Evolutionary conservation across 495 filamentous ascomycete species (phyloP).

Genomic region (Aspergillus egyptiacus): DNA sequence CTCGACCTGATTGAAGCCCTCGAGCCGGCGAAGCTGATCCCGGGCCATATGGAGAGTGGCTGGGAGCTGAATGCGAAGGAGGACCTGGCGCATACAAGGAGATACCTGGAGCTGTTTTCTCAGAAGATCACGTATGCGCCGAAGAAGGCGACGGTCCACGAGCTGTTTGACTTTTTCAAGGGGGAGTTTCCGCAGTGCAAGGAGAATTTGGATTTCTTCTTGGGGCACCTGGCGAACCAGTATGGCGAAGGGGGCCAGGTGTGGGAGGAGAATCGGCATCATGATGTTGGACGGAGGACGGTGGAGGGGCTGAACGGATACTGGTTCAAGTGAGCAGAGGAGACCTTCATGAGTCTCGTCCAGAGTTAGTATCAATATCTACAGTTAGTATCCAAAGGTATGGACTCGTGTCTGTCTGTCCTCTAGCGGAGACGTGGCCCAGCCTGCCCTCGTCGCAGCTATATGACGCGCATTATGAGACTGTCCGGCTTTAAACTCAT

Average conservation of each 20-base stretch:
- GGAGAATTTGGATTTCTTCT: constrained; percentile 21
- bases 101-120: constrained; percentile 19
- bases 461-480: too few species aligned
- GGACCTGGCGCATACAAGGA: constrained; percentile 22
- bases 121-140: constrained; percentile 22
- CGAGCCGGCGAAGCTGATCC: constrained; percentile 19
- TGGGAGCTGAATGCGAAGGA: constrained; percentile 24
- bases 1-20: constrained; percentile 21
- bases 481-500: too few species aligned
- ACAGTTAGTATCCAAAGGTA: too few species aligned
- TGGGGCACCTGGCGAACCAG: constrained; percentile 19
- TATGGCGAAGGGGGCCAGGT: constrained; percentile 21
- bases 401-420: neutral
- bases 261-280: constrained; percentile 25
- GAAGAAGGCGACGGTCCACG: constrained; percentile 18
- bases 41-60: constrained; percentile 24
- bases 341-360: too few species aligned
- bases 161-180: constrained; percentile 26
- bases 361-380: too few species aligned
- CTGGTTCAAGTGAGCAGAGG: constrained; percentile 8
- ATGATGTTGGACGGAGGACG: constrained; percentile 12
- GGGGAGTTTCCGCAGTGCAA: constrained; percentile 16
- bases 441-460: too few species aligned
- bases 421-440: neutral
- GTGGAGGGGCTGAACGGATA: constrained; percentile 10